Evolutionary conservation across 352 stramenopile genomes (phyloP).

Genomic region (Pythium dissotocum): DNA sequence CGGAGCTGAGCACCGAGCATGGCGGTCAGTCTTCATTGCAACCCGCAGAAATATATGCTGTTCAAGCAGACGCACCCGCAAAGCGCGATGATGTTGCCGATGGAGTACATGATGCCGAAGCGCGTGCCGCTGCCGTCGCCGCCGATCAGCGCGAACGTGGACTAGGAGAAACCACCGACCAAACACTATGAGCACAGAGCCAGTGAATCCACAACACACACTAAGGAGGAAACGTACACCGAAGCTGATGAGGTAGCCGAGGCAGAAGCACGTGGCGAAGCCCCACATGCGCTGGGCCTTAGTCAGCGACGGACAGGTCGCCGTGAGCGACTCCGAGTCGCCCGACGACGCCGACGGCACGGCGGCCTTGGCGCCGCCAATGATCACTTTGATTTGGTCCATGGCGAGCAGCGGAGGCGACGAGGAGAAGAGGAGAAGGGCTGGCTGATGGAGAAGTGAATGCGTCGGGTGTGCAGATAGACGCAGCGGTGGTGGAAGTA

Average conservation of each 20-base stretch:
- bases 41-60: neutral
- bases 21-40: neutral
- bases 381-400: slow-evolving; percentile 82
- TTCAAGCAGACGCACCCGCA: slow-evolving; percentile 50
- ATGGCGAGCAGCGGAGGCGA: slow-evolving; percentile 26
- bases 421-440: neutral
- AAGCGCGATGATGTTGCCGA: slow-evolving; percentile 83
- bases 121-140: slow-evolving; percentile 69
- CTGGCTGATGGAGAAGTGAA: neutral
- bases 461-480: neutral
- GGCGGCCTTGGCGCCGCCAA: slow-evolving; percentile 53
- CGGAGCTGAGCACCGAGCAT: slow-evolving; percentile 41
- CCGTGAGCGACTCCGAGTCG: slow-evolving; percentile 46
- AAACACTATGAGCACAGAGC: neutral
- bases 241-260: slow-evolving; percentile 85
- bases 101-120: slow-evolving; percentile 81
- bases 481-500: neutral
- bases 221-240: slow-evolving; percentile 38
- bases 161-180: slow-evolving; percentile 37
- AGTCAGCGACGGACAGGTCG: slow-evolving; percentile 65
- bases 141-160: slow-evolving; percentile 74
- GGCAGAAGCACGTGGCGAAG: slow-evolving; percentile 75
- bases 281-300: slow-evolving; percentile 69
- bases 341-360: slow-evolving; percentile 9
- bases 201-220: slow-evolving; percentile 6